Evolutionary conservation across 352 stramenopile genomes (phyloP).

Genomic region (Phytopythium delawarense): DNA sequence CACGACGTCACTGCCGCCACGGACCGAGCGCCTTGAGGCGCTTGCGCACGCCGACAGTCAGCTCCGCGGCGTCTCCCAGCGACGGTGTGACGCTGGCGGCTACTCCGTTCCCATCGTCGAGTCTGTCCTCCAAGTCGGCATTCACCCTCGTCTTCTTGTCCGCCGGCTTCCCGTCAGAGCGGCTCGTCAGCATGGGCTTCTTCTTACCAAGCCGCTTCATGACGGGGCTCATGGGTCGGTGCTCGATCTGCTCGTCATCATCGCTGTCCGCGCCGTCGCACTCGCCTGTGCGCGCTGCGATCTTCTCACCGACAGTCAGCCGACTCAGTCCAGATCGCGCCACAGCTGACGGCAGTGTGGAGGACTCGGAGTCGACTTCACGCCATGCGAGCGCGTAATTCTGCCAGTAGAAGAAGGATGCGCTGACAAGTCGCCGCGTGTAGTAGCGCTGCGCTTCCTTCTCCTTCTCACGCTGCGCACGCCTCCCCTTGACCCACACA

Average conservation of each 20-base stretch:
- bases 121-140: background rate
- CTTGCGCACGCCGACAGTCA: conserved; percentile 61
- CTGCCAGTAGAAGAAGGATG: conserved; percentile 69
- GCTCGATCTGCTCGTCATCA: conserved; percentile 14
- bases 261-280: conserved; percentile 7
- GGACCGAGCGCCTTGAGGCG: conserved; percentile 47
- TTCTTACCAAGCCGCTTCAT: conserved; percentile 44
- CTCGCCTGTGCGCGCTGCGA: background rate
- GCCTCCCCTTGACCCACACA: conserved; percentile 4
- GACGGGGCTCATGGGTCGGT: conserved; percentile 48
- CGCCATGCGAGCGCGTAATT: conserved; percentile 74
- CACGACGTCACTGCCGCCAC: conserved; percentile 17
- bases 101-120: background rate
- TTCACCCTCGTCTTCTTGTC: background rate
- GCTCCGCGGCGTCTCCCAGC: conserved; percentile 37
- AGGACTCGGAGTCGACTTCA: conserved; percentile 15
- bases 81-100: conserved; percentile 6
- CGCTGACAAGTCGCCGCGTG: conserved; percentile 22
- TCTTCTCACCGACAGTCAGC: conserved; percentile 9
- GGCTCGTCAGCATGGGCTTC: background rate
- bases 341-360: background rate
- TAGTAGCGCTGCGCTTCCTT: conserved; percentile 22
- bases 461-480: conserved; percentile 8
- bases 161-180: too few relatives aligned
- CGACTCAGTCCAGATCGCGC: background rate